Evolutionary conservation across 345 rosid genomes (phyloP).

Genomic region (Euclidium syriacum): DNA sequence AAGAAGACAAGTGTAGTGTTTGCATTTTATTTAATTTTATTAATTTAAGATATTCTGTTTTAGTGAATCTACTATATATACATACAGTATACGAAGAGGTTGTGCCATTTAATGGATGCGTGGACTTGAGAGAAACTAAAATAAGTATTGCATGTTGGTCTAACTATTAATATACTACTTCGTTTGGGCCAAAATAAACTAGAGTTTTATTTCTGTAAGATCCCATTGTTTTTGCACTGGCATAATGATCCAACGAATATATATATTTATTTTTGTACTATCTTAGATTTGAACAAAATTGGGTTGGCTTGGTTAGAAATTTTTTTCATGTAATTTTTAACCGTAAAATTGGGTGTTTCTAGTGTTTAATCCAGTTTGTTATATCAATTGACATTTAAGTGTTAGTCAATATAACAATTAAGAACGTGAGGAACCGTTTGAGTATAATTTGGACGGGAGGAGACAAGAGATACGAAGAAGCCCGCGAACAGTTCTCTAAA

Average conservation of each 20-base stretch:
- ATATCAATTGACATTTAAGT: not conserved
- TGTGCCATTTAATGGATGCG: slow-evolving; percentile 14
- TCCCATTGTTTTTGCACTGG: slow-evolving; percentile 3
- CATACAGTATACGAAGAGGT: slow-evolving; percentile 10
- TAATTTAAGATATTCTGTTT: too few species aligned
- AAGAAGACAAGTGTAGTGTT: slow-evolving; percentile 21
- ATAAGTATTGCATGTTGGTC: slow-evolving; percentile 32
- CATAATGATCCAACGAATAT: slow-evolving; percentile 25
- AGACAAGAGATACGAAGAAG: too few species aligned
- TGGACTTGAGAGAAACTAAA: slow-evolving; percentile 9
- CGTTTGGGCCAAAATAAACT: slow-evolving; percentile 16
- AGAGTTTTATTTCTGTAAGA: not conserved
- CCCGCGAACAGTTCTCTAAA: too few species aligned
- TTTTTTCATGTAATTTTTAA: slow-evolving; percentile 17
- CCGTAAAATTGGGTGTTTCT: not conserved
- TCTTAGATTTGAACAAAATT: not conserved
- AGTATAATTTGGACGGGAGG: too few species aligned
- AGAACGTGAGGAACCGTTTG: too few species aligned
- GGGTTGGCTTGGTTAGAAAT: slow-evolving; percentile 18
- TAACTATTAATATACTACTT: not conserved
- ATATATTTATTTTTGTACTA: too few species aligned
- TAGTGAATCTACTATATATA: not conserved
- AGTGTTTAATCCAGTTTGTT: not conserved
- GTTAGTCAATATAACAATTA: too few species aligned
- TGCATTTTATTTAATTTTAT: not conserved